Conservation (phyloP, 495 filamentous ascomycete species). For the Penicillium odoratum region DNA sequence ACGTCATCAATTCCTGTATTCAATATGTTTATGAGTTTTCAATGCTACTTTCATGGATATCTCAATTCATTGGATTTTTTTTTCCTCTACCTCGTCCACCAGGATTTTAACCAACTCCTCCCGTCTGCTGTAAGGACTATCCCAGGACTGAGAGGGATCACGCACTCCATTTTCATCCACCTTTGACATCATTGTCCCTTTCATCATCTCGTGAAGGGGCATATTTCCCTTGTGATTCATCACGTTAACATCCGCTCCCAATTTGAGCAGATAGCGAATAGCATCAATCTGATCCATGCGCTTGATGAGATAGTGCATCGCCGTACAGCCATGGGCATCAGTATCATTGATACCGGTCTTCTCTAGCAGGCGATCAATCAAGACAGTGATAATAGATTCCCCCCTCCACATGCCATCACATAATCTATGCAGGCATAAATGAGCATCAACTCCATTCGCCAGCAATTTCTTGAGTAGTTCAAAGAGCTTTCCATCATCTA, state of each 20-base stretch:
- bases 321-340: not conserved
- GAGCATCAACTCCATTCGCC: not conserved
- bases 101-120: slow-evolving; percentile 3
- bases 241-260: not conserved
- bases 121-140: not conserved
- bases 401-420: not conserved
- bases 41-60: too few relatives aligned
- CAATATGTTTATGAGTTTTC: too few relatives aligned
- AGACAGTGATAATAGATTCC: not conserved
- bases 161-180: not conserved
- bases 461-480: not conserved
- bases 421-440: not conserved
- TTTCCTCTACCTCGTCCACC: not conserved
- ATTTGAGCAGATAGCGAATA: not conserved
- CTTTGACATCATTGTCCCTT: not conserved
- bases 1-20: too few relatives aligned
- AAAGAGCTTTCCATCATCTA: not conserved
- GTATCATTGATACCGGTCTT: not conserved
- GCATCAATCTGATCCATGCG: not conserved
- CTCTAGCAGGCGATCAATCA: not conserved
- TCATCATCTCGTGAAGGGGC: not conserved
- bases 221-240: slow-evolving; percentile 1
- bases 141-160: not conserved
- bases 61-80: too few relatives aligned
- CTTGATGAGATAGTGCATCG: not conserved